Percentiles rank a stretch among this genome's conserved stretches.
Conservation (phyloP, 257 asterid species). For the Eustoma russellianum region DNA sequence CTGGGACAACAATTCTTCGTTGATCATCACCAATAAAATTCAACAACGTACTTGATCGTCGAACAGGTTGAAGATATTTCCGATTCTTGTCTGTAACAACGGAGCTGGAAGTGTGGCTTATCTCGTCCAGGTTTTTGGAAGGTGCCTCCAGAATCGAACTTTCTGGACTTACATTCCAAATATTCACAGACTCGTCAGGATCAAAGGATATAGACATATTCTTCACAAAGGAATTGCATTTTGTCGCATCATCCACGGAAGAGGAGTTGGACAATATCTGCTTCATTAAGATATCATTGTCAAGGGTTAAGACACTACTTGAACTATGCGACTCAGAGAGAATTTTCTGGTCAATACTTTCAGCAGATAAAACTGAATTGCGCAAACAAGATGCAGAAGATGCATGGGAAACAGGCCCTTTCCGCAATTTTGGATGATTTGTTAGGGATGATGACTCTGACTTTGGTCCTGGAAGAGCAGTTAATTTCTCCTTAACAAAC, state of each 20-base stretch:
- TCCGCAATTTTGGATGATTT: conserved; percentile 22
- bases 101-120: conserved; percentile 19
- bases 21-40: conserved; percentile 32
- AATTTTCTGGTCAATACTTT: conserved; percentile 22
- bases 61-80: conserved; percentile 28
- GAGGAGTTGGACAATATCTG: conserved; percentile 24
- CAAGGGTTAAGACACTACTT: conserved; percentile 39
- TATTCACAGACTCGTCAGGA: conserved; percentile 51
- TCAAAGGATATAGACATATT: conserved; percentile 20
- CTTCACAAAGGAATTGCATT: conserved; percentile 21
- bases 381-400: conserved; percentile 45
- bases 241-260: conserved; percentile 16
- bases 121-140: conserved; percentile 13
- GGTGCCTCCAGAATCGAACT: conserved; percentile 16
- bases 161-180: conserved; percentile 37
- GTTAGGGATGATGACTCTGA: conserved; percentile 23
- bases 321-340: conserved; percentile 31
- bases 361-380: conserved; percentile 34
- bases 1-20: conserved; percentile 47
- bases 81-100: conserved; percentile 15
- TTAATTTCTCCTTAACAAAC: conserved; percentile 36
- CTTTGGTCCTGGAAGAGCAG: conserved; percentile 25
- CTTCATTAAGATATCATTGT: conserved; percentile 25
- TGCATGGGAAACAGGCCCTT: conserved; percentile 32
- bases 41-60: conserved; percentile 29